phyloP scores from a whole-genome alignment of 2,329 filamentous ascomycete genomes.

The Penicillium sp. region DNA sequence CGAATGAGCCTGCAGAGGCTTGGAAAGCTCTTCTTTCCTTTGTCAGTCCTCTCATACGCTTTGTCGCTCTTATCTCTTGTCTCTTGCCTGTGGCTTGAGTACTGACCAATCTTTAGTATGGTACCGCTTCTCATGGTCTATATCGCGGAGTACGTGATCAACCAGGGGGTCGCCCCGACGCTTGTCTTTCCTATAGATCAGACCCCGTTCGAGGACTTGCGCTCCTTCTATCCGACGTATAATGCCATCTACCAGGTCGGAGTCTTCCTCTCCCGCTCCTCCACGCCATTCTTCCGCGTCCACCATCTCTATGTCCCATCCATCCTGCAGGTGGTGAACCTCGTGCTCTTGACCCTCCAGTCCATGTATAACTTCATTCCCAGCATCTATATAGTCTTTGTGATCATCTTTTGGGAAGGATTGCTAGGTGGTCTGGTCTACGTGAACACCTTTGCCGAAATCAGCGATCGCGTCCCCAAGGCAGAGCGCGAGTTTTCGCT shows the following conservation, averaged over 20 bases:
- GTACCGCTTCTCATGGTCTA: constrained; percentile 88
- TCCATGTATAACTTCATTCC: constrained; percentile 79
- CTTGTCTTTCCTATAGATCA: constrained; percentile 75
- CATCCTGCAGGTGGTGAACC: constrained; percentile 75
- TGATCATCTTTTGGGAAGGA: constrained; percentile 90
- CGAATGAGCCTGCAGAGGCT: constrained; percentile 62
- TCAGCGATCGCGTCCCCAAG: constrained; percentile 74
- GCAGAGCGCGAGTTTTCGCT: constrained; percentile 88
- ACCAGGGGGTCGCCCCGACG: constrained; percentile 88
- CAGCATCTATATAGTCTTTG: constrained; percentile 79
- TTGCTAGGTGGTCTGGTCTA: constrained; percentile 88
- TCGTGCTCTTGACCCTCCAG: constrained; percentile 70
- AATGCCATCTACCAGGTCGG: constrained; percentile 91
- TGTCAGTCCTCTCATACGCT: constrained; percentile 45
- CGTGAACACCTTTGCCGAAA: constrained; percentile 93
- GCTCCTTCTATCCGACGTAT: constrained; percentile 92
- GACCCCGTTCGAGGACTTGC: constrained; percentile 75
- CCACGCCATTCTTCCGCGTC: constrained; percentile 80
- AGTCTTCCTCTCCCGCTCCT: constrained; percentile 91
- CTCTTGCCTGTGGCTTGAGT: too few species aligned
- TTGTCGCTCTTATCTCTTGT: not conserved
- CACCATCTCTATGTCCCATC: constrained; percentile 78
- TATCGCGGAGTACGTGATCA: constrained; percentile 94
- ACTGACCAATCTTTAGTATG: constrained; percentile 68
- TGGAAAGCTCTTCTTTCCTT: constrained; percentile 67